phyloP scores from a whole-genome alignment of 257 asterid species.

The Solanum gandarillasii region DNA sequence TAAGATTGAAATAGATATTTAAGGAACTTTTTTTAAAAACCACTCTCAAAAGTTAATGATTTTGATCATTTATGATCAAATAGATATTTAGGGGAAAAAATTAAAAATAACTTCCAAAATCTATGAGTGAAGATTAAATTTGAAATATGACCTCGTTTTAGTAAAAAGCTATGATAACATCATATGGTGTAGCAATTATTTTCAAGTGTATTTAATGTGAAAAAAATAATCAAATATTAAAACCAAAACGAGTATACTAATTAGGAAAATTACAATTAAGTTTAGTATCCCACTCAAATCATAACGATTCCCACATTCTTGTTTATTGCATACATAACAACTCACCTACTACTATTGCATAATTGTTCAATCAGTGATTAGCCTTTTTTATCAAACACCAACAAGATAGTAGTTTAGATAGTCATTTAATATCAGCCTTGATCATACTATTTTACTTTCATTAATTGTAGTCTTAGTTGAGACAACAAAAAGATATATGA shows the following conservation, averaged over 20 bases:
- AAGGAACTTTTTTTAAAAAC: not conserved
- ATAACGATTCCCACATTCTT: not conserved
- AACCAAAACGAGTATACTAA: not conserved
- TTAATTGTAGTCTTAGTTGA: not conserved
- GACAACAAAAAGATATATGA: not conserved
- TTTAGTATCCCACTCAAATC: not conserved
- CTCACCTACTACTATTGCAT: not conserved
- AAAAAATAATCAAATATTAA: not conserved
- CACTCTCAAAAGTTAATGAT: not conserved
- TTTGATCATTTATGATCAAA: too few relatives aligned
- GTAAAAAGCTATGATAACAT: not conserved
- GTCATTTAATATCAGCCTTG: not conserved
- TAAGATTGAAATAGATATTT: not conserved
- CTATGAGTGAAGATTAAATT: not conserved
- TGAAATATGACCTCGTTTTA: not conserved
- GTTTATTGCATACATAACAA: not conserved
- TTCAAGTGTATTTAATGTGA: not conserved
- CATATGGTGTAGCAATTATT: not conserved
- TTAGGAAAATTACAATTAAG: not conserved
- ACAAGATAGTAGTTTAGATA: too few relatives aligned
- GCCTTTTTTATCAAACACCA: not conserved
- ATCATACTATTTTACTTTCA: not conserved
- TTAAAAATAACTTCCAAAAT: not conserved
- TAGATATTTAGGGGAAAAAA: too few relatives aligned
- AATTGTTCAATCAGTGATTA: not conserved